A percentile compares a stretch with the other conserved stretches of the same genome.
Conservation (phyloP, 768 basidiomycete species). For the Lentinula sp. region DNA sequence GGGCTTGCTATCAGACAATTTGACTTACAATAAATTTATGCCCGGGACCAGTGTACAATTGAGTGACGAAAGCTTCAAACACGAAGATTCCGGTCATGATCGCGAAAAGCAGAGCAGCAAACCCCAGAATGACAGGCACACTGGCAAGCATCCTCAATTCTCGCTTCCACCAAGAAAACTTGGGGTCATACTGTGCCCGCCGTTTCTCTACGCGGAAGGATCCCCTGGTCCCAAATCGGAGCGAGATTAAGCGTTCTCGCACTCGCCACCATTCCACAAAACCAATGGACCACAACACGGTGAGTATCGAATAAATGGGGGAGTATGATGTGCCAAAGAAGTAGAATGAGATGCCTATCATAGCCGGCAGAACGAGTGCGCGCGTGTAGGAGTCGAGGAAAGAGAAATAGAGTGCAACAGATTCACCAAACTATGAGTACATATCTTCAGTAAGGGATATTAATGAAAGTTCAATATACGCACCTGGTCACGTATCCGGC, state of each 20-base stretch:
- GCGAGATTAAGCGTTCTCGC: slow-evolving; percentile 73
- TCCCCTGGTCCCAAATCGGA: slow-evolving; percentile 77
- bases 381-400: slow-evolving; percentile 84
- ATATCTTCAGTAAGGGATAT: background rate
- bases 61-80: slow-evolving; percentile 86
- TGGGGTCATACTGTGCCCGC: slow-evolving; percentile 52
- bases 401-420: slow-evolving; percentile 81
- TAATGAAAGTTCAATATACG: slow-evolving; percentile 13
- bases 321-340: slow-evolving; percentile 70
- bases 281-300: slow-evolving; percentile 78
- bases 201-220: slow-evolving; percentile 73
- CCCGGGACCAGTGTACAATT: slow-evolving; percentile 86
- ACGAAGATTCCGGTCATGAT: slow-evolving; percentile 80
- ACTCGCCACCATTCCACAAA: slow-evolving; percentile 95
- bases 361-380: slow-evolving; percentile 71
- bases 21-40: slow-evolving; percentile 69
- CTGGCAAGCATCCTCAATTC: slow-evolving; percentile 65
- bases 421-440: slow-evolving; percentile 61
- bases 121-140: slow-evolving; percentile 67
- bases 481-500: slow-evolving; percentile 68
- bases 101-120: slow-evolving; percentile 60
- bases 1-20: background rate
- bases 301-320: slow-evolving; percentile 64
- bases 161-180: slow-evolving; percentile 68
- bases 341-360: slow-evolving; percentile 64